Conservation (phyloP, 495 filamentous ascomycete genomes). For the Pyrenula massariospora region DNA sequence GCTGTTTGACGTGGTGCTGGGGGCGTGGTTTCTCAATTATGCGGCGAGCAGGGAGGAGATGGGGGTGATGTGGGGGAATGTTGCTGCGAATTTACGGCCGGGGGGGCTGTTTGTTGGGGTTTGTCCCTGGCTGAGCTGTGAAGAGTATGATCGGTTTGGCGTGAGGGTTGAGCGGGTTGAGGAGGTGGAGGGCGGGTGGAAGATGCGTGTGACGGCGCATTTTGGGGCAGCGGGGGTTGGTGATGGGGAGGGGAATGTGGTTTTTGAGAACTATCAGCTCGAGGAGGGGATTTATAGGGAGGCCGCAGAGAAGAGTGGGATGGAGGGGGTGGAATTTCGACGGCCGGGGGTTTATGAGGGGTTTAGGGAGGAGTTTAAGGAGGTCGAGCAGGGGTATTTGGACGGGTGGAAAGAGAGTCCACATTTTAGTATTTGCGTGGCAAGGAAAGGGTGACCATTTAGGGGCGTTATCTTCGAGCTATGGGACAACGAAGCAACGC, state of each 20-base stretch:
- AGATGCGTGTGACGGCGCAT: background rate
- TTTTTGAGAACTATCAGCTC: background rate
- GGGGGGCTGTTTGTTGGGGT: conserved; percentile 22
- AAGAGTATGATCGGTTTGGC: background rate
- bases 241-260: background rate
- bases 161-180: background rate
- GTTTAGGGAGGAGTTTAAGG: background rate
- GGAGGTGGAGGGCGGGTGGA: background rate
- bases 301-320: background rate
- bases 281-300: conserved; percentile 3
- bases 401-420: background rate
- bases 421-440: background rate
- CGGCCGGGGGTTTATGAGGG: background rate
- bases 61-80: conserved; percentile 19
- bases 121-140: conserved; percentile 5
- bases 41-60: conserved; percentile 14
- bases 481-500: background rate
- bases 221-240: background rate
- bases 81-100: conserved; percentile 19
- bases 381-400: background rate
- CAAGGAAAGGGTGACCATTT: background rate
- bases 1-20: conserved; percentile 26
- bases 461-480: conserved; percentile 1
- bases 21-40: conserved; percentile 27
- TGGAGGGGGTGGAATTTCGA: background rate